phyloP scores from a whole-genome alignment of 805 yeast species.

The Candida khao-thaluensis region DNA sequence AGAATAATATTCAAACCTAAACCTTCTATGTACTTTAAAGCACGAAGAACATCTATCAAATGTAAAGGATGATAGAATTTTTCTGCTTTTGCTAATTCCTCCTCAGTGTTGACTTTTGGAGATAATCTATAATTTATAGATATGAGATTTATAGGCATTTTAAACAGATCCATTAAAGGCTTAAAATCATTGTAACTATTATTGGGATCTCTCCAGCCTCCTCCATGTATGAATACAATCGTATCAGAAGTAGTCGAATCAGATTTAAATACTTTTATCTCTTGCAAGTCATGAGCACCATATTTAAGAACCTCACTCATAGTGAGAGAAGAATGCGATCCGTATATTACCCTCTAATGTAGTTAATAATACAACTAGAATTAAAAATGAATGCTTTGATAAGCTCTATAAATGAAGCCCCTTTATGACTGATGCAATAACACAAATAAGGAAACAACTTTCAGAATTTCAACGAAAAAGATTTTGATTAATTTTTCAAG shows the following conservation, averaged over 20 bases:
- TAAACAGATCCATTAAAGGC: slow-evolving; percentile 11
- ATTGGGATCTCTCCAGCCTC: slow-evolving; percentile 78
- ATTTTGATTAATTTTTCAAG: slow-evolving; percentile 2
- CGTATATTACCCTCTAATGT: neutral
- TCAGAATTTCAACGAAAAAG: slow-evolving; percentile 1
- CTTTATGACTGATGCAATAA: no score
- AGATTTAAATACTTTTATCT: slow-evolving; percentile 26
- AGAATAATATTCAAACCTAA: slow-evolving; percentile 17
- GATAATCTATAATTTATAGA: slow-evolving; percentile 63
- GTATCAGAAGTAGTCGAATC: slow-evolving; percentile 19
- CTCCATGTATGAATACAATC: slow-evolving; percentile 74
- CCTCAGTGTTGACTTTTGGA: slow-evolving; percentile 36
- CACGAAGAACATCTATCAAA: slow-evolving; percentile 51
- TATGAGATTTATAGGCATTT: slow-evolving; percentile 18
- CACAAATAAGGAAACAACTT: no score
- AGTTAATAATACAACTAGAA: slow-evolving; percentile 3
- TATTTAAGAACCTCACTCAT: slow-evolving; percentile 17
- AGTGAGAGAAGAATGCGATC: slow-evolving; percentile 1
- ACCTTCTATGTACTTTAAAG: slow-evolving; percentile 32
- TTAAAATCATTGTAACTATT: slow-evolving; percentile 61
- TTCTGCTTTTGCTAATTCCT: slow-evolving; percentile 10
- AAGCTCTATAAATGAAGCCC: no score
- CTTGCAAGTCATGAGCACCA: slow-evolving; percentile 35
- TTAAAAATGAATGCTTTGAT: no score
- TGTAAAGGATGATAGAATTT: slow-evolving; percentile 58